A percentile compares a stretch with the other conserved stretches of the same genome.
These are phyloP conservation scores for Puccinia brachypodii DNA, from an alignment of 1,284 basidiomycete genomes.

Conservation along the genomic window DNA sequence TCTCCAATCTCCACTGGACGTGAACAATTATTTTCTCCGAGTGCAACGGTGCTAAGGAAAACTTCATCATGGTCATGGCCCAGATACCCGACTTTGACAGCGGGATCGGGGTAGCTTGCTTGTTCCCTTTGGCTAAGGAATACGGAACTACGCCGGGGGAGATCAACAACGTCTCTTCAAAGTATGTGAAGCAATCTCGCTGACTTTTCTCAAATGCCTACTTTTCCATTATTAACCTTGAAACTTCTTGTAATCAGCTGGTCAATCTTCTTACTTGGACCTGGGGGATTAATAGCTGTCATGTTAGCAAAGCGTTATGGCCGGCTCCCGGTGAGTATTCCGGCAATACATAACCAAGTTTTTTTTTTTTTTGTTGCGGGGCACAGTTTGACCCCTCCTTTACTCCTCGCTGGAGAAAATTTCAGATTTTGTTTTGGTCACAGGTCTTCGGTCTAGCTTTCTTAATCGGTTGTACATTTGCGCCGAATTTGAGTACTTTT, in stretches of 20 bases:
- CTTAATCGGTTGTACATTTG: slow-evolving; percentile 63
- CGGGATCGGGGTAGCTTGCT: slow-evolving; percentile 55
- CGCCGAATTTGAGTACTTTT: slow-evolving; percentile 61
- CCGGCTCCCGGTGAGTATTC: slow-evolving; percentile 66
- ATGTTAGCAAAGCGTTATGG: slow-evolving; percentile 66
- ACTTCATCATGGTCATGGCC: neutral
- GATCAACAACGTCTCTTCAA: slow-evolving; percentile 64
- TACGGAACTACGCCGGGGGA: slow-evolving; percentile 65
- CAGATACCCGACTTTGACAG: slow-evolving; percentile 43
- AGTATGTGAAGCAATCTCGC: slow-evolving; percentile 38
- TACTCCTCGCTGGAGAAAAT: slow-evolving; percentile 28
- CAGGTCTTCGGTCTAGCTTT: slow-evolving; percentile 63
- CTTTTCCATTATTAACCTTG: slow-evolving; percentile 51
- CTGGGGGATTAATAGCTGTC: slow-evolving; percentile 66
- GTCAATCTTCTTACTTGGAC: slow-evolving; percentile 69
- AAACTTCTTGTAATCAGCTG: slow-evolving; percentile 59
- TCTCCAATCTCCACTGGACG: no score
- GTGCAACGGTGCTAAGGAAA: neutral
- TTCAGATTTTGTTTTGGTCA: slow-evolving; percentile 37
- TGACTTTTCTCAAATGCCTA: slow-evolving; percentile 51
- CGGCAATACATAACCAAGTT: slow-evolving; percentile 53
- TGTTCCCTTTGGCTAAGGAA: slow-evolving; percentile 66
- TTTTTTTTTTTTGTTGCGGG: neutral
- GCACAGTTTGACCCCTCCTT: neutral
- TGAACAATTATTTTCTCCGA: neutral